phyloP scores from a whole-genome alignment of 2,329 filamentous ascomycete species.

The Trichoderma koningiopsis region DNA sequence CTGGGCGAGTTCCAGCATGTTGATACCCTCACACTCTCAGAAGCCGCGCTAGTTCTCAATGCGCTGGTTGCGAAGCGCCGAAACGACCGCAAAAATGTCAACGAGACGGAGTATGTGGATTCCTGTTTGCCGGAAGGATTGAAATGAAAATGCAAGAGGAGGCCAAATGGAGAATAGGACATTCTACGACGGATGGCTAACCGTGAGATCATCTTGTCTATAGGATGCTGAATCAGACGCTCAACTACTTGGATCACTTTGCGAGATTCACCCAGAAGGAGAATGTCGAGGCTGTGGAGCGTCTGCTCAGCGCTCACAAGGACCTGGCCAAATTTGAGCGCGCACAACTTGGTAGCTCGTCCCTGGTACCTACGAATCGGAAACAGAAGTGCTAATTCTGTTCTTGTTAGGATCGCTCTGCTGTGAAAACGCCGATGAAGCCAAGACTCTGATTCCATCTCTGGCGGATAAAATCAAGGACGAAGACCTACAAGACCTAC shows the following conservation, averaged over 20 bases:
- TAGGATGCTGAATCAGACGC: conserved; percentile 81
- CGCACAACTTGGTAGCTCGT: conserved; percentile 75
- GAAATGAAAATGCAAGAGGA: neutral
- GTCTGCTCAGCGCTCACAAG: conserved; percentile 75
- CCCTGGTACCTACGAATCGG: neutral
- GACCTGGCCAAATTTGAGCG: conserved; percentile 90
- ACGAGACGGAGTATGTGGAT: conserved; percentile 74
- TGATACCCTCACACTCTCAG: conserved; percentile 87
- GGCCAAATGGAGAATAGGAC: neutral
- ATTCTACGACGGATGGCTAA: conserved; percentile 2
- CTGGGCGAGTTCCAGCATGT: conserved; percentile 94
- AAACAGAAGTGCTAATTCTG: neutral
- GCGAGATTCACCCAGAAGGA: conserved; percentile 94
- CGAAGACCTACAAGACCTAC: conserved; percentile 80
- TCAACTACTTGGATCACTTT: conserved; percentile 92
- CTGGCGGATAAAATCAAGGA: conserved; percentile 88
- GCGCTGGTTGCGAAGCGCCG: conserved; percentile 81
- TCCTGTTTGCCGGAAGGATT: neutral
- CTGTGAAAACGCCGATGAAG: conserved; percentile 91
- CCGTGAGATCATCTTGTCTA: neutral
- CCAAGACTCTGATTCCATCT: conserved; percentile 91
- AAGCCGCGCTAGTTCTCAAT: conserved; percentile 89
- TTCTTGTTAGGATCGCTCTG: conserved; percentile 74
- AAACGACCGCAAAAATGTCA: conserved; percentile 77
- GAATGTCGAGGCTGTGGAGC: conserved; percentile 91